Percentiles rank a stretch among this genome's conserved stretches.
Evolutionary conservation across 2,329 filamentous ascomycete species (phyloP).

Genomic region (Ilyonectria mors-panacis): DNA sequence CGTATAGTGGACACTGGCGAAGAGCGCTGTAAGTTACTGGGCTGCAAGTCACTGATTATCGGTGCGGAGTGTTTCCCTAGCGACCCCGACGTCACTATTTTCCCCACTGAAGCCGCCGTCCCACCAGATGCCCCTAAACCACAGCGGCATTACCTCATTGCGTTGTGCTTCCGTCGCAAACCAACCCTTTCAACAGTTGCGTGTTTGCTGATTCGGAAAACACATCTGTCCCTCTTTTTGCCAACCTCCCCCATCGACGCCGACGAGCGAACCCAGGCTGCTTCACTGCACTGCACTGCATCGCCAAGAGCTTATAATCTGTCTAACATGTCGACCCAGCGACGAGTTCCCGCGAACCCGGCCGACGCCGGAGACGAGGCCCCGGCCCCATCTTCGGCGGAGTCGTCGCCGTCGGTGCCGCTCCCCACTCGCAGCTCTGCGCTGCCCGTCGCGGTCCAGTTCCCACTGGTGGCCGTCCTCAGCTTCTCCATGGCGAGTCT

Average conservation of each 20-base stretch:
- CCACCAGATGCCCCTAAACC: conserved; percentile 19
- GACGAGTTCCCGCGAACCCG: conserved; percentile 40
- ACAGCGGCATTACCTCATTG: conserved; percentile 1
- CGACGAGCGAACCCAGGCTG: background rate
- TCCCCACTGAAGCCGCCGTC: conserved; percentile 30
- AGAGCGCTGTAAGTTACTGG: background rate
- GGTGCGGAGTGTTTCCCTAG: conserved; percentile 46
- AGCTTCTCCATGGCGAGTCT: conserved; percentile 75
- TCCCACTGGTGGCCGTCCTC: conserved; percentile 67
- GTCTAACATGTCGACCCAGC: conserved; percentile 40
- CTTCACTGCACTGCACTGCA: background rate
- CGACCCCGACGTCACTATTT: conserved; percentile 48
- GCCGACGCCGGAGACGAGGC: conserved; percentile 37
- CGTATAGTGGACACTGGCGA: background rate
- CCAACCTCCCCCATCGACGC: background rate
- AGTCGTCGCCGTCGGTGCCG: conserved; percentile 10
- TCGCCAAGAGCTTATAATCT: background rate
- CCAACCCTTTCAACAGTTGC: conserved; percentile 17
- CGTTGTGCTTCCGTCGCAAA: conserved; percentile 22
- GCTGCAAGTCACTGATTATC: conserved; percentile 4
- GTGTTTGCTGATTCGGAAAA: conserved; percentile 2
- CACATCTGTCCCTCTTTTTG: conserved; percentile 7
- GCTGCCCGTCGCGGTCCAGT: conserved; percentile 63
- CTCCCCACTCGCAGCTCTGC: conserved; percentile 43
- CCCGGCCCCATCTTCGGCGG: conserved; percentile 29